These are phyloP conservation scores for Podosphaera aphanis DNA, from an alignment of 2,329 filamentous ascomycete species.

Conservation along the genomic window DNA sequence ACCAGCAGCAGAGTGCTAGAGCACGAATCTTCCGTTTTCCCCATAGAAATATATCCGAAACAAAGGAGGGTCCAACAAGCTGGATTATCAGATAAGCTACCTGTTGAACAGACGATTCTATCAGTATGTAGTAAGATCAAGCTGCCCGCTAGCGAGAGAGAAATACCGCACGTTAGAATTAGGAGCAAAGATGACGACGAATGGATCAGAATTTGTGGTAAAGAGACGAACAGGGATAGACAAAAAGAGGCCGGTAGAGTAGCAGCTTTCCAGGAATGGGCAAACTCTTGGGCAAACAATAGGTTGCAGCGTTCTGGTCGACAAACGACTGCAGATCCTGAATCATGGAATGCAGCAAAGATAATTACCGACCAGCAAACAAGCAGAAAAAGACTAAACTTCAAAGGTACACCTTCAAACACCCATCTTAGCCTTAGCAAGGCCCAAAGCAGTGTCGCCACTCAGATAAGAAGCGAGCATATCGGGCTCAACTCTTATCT, in stretches of 20 bases:
- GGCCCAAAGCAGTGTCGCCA: too few relatives aligned
- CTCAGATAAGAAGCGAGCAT: too few relatives aligned
- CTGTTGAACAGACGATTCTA: not conserved
- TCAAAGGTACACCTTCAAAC: not conserved
- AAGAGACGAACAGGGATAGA: not conserved
- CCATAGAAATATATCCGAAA: not conserved
- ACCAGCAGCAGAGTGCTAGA: too few relatives aligned
- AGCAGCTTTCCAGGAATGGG: not conserved
- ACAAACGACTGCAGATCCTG: not conserved
- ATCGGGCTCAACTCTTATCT: too few relatives aligned
- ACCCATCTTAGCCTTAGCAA: not conserved
- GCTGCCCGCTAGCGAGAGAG: not conserved
- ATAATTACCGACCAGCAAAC: not conserved
- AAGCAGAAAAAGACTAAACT: not conserved
- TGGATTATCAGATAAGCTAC: not conserved
- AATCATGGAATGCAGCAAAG: not conserved
- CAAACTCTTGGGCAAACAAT: too few relatives aligned
- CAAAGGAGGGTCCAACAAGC: not conserved
- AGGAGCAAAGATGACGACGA: too few relatives aligned
- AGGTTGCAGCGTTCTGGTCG: not conserved
- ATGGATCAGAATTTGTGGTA: not conserved
- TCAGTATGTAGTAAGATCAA: not conserved
- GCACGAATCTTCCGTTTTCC: too few relatives aligned
- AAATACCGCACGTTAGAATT: not conserved
- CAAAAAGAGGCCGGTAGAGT: not conserved